Percentiles rank a stretch among this genome's conserved stretches.
phyloP scores from a whole-genome alignment of 768 basidiomycete genomes.

The Mycena crocata region DNA sequence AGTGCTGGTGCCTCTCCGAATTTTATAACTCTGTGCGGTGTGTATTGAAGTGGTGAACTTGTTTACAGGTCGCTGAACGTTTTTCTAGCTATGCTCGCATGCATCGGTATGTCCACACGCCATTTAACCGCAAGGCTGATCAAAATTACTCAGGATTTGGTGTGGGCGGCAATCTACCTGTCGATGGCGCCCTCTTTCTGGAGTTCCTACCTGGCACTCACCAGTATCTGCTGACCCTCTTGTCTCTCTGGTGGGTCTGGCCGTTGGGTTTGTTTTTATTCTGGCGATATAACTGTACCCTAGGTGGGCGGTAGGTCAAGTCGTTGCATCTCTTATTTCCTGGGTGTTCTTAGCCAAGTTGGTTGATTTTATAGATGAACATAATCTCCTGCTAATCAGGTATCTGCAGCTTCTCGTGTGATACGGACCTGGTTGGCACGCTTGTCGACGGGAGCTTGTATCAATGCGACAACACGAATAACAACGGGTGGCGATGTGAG shows the following conservation, averaged over 20 bases:
- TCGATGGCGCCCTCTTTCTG: constrained; percentile 70
- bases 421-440: constrained; percentile 57
- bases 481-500: constrained; percentile 66
- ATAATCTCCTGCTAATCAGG: neutral
- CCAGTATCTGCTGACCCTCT: constrained; percentile 68
- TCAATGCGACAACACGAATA: constrained; percentile 52
- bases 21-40: constrained; percentile 50
- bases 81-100: constrained; percentile 25
- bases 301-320: constrained; percentile 55
- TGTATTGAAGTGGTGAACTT: neutral
- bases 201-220: constrained; percentile 68
- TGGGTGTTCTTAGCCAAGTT: constrained; percentile 68
- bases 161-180: constrained; percentile 68
- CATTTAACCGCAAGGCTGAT: constrained; percentile 13
- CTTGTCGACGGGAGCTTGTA: constrained; percentile 56
- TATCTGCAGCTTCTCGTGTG: constrained; percentile 16
- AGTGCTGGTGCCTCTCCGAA: constrained; percentile 61
- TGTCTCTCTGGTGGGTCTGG: constrained; percentile 74
- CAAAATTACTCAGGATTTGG: constrained; percentile 60
- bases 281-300: too few relatives aligned
- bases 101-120: constrained; percentile 21
- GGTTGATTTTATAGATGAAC: constrained; percentile 29
- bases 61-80: neutral
- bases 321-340: constrained; percentile 52
- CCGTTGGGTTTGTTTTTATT: too few relatives aligned